These are phyloP conservation scores for Sporothrix mexicana DNA, from an alignment of 2,329 filamentous ascomycete genomes.

Conservation along the genomic window DNA sequence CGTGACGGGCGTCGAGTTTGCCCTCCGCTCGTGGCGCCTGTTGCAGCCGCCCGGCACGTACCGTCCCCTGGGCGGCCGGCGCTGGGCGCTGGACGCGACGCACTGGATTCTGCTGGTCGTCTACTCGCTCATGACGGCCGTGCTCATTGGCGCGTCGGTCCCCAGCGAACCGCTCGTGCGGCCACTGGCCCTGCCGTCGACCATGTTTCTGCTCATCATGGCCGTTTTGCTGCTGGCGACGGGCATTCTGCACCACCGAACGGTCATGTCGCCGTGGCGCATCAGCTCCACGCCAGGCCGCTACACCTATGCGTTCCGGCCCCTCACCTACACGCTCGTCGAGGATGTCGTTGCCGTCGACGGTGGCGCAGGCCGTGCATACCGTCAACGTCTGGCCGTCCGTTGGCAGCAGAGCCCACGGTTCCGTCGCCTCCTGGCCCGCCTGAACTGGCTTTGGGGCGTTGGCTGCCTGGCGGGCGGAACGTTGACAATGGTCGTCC, in stretches of 20 bases:
- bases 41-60: slow-evolving; percentile 57
- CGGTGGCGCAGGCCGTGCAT: not conserved
- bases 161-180: not conserved
- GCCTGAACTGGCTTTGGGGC: slow-evolving; percentile 6
- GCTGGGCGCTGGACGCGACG: slow-evolving; percentile 52
- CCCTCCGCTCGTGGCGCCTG: slow-evolving; percentile 54
- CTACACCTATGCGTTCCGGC: not conserved
- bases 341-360: slow-evolving; percentile 8
- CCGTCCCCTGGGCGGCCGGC: slow-evolving; percentile 58
- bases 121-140: slow-evolving; percentile 56
- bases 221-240: not conserved
- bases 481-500: not conserved
- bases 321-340: not conserved
- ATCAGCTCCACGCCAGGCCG: slow-evolving; percentile 9
- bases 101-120: slow-evolving; percentile 55
- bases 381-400: not conserved
- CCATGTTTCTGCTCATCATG: slow-evolving; percentile 13
- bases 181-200: not conserved
- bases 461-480: not conserved
- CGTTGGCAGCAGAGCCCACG: slow-evolving; percentile 9
- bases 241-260: not conserved
- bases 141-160: slow-evolving; percentile 58
- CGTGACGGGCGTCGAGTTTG: slow-evolving; percentile 61
- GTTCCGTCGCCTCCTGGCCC: not conserved
- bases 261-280: not conserved